Conservation (phyloP, 2,329 filamentous ascomycete genomes). For the Trichoderma asperellum region DNA sequence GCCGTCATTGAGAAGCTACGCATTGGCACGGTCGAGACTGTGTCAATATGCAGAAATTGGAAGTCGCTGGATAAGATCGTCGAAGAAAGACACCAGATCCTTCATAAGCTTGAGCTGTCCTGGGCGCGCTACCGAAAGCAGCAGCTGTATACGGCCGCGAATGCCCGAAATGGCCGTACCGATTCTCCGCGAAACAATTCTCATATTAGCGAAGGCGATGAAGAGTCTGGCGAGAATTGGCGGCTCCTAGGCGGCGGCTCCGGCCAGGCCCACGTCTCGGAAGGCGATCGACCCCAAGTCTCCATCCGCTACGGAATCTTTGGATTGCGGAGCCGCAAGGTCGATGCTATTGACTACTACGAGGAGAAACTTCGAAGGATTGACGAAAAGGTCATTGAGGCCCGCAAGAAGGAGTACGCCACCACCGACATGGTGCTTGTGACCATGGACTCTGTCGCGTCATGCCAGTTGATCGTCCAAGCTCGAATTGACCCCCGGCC, state of each 20-base stretch:
- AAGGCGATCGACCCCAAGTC: conserved; percentile 65
- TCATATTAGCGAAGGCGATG: conserved; percentile 43
- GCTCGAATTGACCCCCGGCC: conserved; percentile 90
- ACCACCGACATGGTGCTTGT: conserved; percentile 89
- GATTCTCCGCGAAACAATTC: conserved; percentile 34
- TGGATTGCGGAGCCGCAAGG: conserved; percentile 68
- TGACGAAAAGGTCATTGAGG: conserved; percentile 72
- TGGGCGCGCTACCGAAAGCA: conserved; percentile 69
- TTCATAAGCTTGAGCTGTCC: conserved; percentile 78
- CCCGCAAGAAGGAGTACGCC: conserved; percentile 75
- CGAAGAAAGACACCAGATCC: conserved; percentile 62
- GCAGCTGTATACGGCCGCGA: conserved; percentile 31
- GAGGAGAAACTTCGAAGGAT: conserved; percentile 79
- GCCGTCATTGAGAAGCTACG: conserved; percentile 83
- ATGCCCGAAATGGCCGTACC: conserved; percentile 23
- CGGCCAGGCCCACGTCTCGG: conserved; percentile 39
- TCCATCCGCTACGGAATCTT: conserved; percentile 80
- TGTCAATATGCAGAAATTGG: conserved; percentile 89
- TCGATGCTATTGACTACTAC: conserved; percentile 94
- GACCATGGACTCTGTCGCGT: conserved; percentile 94
- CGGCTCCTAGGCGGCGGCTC: conserved; percentile 59
- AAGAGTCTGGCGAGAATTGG: conserved; percentile 59
- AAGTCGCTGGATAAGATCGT: conserved; percentile 76
- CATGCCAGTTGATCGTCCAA: conserved; percentile 94
- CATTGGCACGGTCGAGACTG: conserved; percentile 87